A percentile compares a stretch with the other conserved stretches of the same genome.
Conservation (phyloP, 805 yeast genomes). For the Martiniozyma abietophila region DNA sequence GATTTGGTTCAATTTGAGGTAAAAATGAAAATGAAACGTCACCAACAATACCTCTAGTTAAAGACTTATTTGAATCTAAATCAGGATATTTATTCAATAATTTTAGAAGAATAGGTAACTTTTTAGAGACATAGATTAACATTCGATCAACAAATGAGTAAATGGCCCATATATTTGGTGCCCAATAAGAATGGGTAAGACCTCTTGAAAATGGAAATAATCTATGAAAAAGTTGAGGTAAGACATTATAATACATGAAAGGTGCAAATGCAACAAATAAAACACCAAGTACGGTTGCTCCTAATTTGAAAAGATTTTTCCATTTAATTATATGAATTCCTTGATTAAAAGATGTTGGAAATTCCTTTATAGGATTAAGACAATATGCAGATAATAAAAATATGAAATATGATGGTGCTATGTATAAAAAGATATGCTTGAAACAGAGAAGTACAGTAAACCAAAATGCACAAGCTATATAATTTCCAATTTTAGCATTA, state of each 20-base stretch:
- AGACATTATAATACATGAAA: slow-evolving; percentile 49
- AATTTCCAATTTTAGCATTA: slow-evolving; percentile 50
- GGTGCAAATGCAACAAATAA: slow-evolving; percentile 72
- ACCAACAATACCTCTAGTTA: slow-evolving; percentile 84
- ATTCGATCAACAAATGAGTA: slow-evolving; percentile 77
- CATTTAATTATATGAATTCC: slow-evolving; percentile 32
- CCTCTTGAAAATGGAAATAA: slow-evolving; percentile 93
- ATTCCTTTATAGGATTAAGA: slow-evolving; percentile 31
- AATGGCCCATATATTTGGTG: slow-evolving; percentile 95
- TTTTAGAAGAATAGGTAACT: slow-evolving; percentile 12
- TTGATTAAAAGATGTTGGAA: slow-evolving; percentile 17
- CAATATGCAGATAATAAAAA: slow-evolving; percentile 69
- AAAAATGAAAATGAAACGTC: slow-evolving; percentile 75
- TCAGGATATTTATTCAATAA: slow-evolving; percentile 5
- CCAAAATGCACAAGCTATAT: slow-evolving; percentile 53
- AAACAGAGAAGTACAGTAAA: slow-evolving; percentile 79
- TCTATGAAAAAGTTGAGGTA: slow-evolving; percentile 57
- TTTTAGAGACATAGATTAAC: slow-evolving; percentile 35
- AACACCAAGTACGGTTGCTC: slow-evolving; percentile 49
- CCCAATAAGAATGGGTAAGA: slow-evolving; percentile 97
- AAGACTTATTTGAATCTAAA: slow-evolving; percentile 8
- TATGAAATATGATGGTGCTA: slow-evolving; percentile 90
- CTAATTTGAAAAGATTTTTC: slow-evolving; percentile 53
- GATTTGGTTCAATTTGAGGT: slow-evolving; percentile 69
- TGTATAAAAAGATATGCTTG: slow-evolving; percentile 85